Evolutionary conservation across 805 yeast species (phyloP).

Genomic region (Pichia insulana): DNA sequence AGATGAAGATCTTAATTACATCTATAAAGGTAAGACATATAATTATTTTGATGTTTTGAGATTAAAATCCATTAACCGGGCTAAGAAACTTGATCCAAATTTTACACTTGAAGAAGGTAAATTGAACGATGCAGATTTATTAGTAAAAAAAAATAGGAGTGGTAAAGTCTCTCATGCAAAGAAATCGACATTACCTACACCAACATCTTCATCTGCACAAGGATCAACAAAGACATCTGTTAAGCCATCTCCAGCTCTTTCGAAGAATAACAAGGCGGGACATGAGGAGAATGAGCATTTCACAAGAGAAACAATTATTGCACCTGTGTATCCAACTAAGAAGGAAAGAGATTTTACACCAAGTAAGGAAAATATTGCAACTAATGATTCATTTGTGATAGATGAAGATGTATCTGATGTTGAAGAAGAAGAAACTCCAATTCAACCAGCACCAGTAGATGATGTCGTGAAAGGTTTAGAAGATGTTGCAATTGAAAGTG

Average conservation of each 20-base stretch:
- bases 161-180: not conserved
- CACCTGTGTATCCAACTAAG: conserved; percentile 17
- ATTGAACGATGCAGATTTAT: conserved; percentile 10
- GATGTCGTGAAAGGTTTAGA: conserved; percentile 1
- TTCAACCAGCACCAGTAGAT: conserved; percentile 27
- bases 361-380: conserved; percentile 12
- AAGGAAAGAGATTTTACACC: conserved; percentile 7
- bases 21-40: conserved; percentile 33
- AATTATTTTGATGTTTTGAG: conserved; percentile 65
- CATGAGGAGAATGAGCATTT: conserved; percentile 8
- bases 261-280: no score
- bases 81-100: conserved; percentile 7
- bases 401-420: conserved; percentile 21
- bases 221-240: not conserved
- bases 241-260: no score
- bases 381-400: conserved; percentile 22
- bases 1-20: conserved; percentile 44
- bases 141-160: conserved; percentile 6
- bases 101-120: conserved; percentile 8
- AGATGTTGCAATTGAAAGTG: conserved; percentile 1
- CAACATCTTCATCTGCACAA: not conserved
- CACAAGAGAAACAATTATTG: conserved; percentile 27
- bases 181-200: not conserved
- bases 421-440: conserved; percentile 8
- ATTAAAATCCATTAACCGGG: conserved; percentile 42